Evolutionary conservation across 768 basidiomycete species (phyloP), one percentile per base, ranked within the genome.

Genomic region (Hortiboletus campestris): DNA sequence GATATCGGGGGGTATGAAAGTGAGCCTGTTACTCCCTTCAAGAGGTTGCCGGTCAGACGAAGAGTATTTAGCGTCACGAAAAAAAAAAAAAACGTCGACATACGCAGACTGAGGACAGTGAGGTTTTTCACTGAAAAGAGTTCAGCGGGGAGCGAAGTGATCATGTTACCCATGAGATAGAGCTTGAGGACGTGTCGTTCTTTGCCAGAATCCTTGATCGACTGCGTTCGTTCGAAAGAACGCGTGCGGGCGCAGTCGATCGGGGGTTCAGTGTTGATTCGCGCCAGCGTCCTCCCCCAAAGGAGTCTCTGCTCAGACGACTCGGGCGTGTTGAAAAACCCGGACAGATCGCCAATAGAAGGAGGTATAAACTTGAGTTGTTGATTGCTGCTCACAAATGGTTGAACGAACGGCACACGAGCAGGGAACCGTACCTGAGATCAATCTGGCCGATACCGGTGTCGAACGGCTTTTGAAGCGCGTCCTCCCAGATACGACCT

Each of bases 91-190:
- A 4, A 1, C 6, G 28, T 52, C 7, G 5, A 79, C 86, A 47
- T 63, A 90, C 89, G 78, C 34, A 91, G 67, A 50, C 80, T 82
- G 0, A 91, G 74, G 2, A 88, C 77, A 2, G 83, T 85, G 41
- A 90, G 66, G 46, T 81, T 78, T 3, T 79, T 68, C 38, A 90
- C 66, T 3, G 66, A 67, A 63, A 88, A 86, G 4, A 91, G 67
- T 56, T 84, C 80, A 1, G 65, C 62, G 5, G 89, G 89, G 5
- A 91, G 67, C 11, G 60, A 67, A 0, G 74, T 68, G 31, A 91
- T 85, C 20, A 51, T 57, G 62, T 90, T 89, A 6, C 71, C 63
- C 17, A 75, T 78, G 0, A 90, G 78, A 56, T 76, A 85, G 6
- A 91, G 70, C 29, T 82, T 77, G 5, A 89, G 73, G 35, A 81